A percentile compares a stretch with the other conserved stretches of the same genome.
Conservation (phyloP, 306 rosid species). For the Rubus parviflorus region DNA sequence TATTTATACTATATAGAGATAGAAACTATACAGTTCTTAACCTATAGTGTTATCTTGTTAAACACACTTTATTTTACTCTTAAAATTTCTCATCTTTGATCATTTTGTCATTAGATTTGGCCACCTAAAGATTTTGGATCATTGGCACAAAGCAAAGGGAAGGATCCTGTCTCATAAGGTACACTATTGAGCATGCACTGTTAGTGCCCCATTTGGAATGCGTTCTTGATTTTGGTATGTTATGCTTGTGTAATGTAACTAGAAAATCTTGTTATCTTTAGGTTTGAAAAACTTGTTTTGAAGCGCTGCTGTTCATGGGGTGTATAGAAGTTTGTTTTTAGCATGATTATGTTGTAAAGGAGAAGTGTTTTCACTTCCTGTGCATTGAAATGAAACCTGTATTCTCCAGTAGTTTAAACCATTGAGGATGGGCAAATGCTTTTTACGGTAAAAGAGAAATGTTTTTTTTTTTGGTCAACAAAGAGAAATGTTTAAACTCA, state of each 20-base stretch:
- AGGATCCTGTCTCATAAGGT: constrained; percentile 38
- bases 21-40: neutral
- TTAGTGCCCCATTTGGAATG: neutral
- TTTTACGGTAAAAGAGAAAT: too few relatives aligned
- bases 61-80: neutral
- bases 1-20: neutral
- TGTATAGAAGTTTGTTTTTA: neutral
- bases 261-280: neutral
- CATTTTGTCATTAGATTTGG: constrained; percentile 42
- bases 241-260: constrained; percentile 1
- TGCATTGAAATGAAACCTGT: neutral
- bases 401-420: neutral
- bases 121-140: constrained; percentile 68
- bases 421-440: too few relatives aligned
- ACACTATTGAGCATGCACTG: constrained; percentile 10
- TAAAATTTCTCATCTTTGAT: constrained; percentile 10
- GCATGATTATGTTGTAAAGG: neutral
- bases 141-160: constrained; percentile 33
- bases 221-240: neutral
- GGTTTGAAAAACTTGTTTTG: neutral
- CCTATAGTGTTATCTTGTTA: neutral
- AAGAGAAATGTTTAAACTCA: too few relatives aligned
- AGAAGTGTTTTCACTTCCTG: neutral
- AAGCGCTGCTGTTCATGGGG: neutral
- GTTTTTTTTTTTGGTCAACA: too few relatives aligned